Base-by-base conservation (phyloP, 352 stramenopile species). In the Globisporangium alternatum region DNA sequence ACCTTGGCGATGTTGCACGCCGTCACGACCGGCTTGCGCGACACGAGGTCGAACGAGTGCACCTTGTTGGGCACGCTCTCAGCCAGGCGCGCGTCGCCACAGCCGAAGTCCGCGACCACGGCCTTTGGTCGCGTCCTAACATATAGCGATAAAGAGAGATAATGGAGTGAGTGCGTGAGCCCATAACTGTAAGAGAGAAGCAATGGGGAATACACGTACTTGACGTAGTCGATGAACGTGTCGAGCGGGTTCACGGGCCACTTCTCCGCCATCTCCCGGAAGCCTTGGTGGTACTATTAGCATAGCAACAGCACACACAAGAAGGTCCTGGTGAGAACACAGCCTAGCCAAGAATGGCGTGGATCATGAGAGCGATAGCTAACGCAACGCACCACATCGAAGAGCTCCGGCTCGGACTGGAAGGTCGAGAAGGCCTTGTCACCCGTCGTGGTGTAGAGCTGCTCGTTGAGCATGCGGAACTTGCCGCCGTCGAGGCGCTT, bases 381-480 rank as follows among this genome's bases (percentile, higher is more conserved):
- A n/a, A 51, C 10, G 37, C 10, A 13, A 74, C 71, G 47, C 55
- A 87, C 78, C 64, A 91, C 83, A 60, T 99, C 89, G 68, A 99
- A 99, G 62, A 99, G 86, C 56, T 96, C 83, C 8, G 97, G 97
- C 66, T 99, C 87, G 33, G 76, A 59, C 66, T 96, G 89, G 75
- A 99, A 99, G 28, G 90, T 88, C 41, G 85, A 68, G 66, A 98
- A 98, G 2, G 96, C 84, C 41, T 86, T 68, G 9, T 80, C 60
- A 21, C 97, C 98, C n/a, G 91, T 93, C 30, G 76, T 98, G 6
- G 96, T 99, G 78, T 99, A 99, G 17, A 99, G 72, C 70, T 98
- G 89, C 76, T 99, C 98, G 69, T 99, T 99, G 12, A 99, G 85
- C 82, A 98, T 98, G 60, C 98, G 92, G 78, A 99, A 99, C 70